Percentiles rank a stretch among this genome's conserved stretches.
These are phyloP conservation scores for Botrytis cinerea DNA, from an alignment of 2,329 filamentous ascomycete genomes.

Conservation along the genomic window DNA sequence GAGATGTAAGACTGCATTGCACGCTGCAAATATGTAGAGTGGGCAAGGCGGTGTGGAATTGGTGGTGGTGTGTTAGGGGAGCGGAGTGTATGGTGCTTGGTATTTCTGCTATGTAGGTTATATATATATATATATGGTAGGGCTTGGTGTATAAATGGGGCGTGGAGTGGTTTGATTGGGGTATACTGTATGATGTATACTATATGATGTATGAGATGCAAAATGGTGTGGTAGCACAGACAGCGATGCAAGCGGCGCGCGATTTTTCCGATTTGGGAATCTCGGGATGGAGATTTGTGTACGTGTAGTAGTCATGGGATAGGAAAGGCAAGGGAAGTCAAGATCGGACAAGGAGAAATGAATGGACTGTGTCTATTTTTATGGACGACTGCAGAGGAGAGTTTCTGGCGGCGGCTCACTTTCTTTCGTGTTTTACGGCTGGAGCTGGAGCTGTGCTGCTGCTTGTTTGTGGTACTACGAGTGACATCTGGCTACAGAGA, in stretches of 20 bases:
- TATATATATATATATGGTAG: background rate
- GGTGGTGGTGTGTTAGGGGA: background rate
- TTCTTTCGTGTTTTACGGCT: constrained; percentile 3
- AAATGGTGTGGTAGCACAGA: background rate
- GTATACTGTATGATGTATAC: background rate
- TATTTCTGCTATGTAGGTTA: background rate
- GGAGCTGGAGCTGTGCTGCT: background rate
- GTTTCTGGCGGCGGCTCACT: background rate
- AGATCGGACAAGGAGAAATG: background rate
- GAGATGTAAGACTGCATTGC: background rate
- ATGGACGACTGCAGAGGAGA: background rate
- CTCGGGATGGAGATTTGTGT: background rate
- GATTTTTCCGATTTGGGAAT: background rate
- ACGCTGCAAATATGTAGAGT: background rate
- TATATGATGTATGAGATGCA: background rate
- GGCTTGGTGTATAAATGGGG: background rate
- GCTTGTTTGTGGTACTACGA: background rate
- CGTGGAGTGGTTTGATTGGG: background rate
- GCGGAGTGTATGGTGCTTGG: background rate
- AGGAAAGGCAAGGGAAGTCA: background rate
- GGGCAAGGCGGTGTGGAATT: background rate
- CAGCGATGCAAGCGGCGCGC: background rate
- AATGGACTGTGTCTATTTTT: constrained; percentile 1
- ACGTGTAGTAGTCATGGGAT: background rate
- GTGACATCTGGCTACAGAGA: background rate